Percentiles rank a stretch among this genome's conserved stretches.
These are phyloP conservation scores for Malassezia arunalokei DNA, from an alignment of 1,284 basidiomycete genomes.

Conservation along the genomic window DNA sequence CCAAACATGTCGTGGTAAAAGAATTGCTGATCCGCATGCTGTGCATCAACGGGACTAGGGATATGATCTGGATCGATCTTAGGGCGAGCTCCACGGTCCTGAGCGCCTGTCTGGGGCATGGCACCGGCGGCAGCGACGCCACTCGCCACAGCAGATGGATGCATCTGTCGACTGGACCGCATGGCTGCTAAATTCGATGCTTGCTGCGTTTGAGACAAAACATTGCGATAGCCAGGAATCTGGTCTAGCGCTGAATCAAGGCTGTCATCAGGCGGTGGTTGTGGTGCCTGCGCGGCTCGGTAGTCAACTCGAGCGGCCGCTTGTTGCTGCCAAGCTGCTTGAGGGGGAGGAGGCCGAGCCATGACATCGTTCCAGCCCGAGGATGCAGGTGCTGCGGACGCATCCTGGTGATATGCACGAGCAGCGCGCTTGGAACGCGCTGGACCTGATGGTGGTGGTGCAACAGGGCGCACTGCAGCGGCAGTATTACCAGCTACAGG, in stretches of 20 bases:
- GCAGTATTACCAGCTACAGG: neutral
- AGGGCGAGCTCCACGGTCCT: constrained; percentile 50
- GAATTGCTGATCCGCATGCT: constrained; percentile 68
- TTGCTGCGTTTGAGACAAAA: constrained; percentile 32
- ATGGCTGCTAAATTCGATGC: constrained; percentile 31
- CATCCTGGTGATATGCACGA: constrained; percentile 44
- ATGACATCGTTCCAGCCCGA: constrained; percentile 37
- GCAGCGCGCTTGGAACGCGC: constrained; percentile 39
- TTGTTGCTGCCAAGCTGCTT: constrained; percentile 37
- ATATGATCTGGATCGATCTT: constrained; percentile 82
- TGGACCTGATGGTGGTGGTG: constrained; percentile 17
- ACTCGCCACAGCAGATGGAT: neutral
- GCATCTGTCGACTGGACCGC: constrained; percentile 11
- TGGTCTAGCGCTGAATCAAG: constrained; percentile 37
- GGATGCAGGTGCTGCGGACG: constrained; percentile 15
- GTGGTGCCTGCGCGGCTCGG: neutral
- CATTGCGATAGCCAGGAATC: constrained; percentile 40
- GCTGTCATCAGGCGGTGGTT: neutral
- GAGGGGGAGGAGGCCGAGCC: constrained; percentile 26
- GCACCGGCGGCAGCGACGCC: neutral
- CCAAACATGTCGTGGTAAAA: constrained; percentile 67
- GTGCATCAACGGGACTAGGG: constrained; percentile 73
- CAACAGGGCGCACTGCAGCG: neutral
- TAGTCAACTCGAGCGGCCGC: constrained; percentile 20
- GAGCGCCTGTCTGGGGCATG: constrained; percentile 15